Conservation (phyloP, 208 protist species). For the Acanthamoeba sp. region DNA sequence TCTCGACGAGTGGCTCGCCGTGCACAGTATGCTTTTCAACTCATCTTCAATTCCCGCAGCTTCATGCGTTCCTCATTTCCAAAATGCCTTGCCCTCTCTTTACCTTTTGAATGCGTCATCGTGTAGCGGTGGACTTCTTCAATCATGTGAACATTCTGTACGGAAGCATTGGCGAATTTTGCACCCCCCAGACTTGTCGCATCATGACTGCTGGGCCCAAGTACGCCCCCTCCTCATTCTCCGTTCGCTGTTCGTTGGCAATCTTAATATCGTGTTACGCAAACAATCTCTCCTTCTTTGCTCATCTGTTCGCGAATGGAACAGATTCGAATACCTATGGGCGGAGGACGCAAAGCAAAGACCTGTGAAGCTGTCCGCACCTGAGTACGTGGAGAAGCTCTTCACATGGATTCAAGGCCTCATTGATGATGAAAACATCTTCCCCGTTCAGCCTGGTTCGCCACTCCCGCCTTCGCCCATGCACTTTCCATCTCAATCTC, state of each 20-base stretch:
- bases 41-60: not conserved
- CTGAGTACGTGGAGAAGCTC: conserved; percentile 97
- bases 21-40: conserved; percentile 87
- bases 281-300: not conserved
- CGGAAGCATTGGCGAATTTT: conserved; percentile 98
- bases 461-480: not conserved
- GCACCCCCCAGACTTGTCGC: conserved; percentile 95
- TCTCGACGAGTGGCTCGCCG: conserved; percentile 96
- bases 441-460: conserved; percentile 92
- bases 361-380: conserved; percentile 96
- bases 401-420: conserved; percentile 98
- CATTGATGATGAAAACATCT: conserved; percentile 97
- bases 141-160: conserved; percentile 99
- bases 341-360: conserved; percentile 96
- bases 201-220: conserved; percentile 96
- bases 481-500: no score
- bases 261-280: not conserved
- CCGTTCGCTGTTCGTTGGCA: no score
- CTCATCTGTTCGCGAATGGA: not conserved
- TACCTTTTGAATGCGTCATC: not conserved
- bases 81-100: not conserved
- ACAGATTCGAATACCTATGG: conserved; percentile 97
- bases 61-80: not conserved
- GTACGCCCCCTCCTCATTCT: conserved; percentile 87
- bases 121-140: conserved; percentile 97